phyloP scores from a whole-genome alignment of 2,329 filamentous ascomycete genomes.

The Chalaropsis thielavioides region DNA sequence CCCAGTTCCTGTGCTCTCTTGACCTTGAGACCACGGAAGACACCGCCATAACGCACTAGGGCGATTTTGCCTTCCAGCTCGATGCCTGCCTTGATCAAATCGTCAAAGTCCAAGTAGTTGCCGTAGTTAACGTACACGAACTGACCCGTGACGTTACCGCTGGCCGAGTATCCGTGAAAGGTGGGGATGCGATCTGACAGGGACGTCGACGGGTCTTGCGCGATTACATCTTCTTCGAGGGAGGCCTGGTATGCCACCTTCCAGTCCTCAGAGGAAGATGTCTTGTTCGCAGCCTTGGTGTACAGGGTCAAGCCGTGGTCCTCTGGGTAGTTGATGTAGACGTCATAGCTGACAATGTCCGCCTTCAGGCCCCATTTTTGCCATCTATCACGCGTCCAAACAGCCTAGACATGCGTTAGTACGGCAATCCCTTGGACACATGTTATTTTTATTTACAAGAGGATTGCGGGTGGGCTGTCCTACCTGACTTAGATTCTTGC shows the following conservation, averaged over 20 bases:
- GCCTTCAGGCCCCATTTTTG: conserved; percentile 53
- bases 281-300: conserved; percentile 29
- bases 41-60: conserved; percentile 67
- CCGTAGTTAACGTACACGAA: conserved; percentile 90
- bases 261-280: conserved; percentile 29
- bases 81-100: conserved; percentile 60
- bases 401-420: conserved; percentile 32
- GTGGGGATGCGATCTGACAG: conserved; percentile 62
- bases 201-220: conserved; percentile 67
- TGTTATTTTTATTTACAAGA: neutral
- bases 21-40: conserved; percentile 83
- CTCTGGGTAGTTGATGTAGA: conserved; percentile 64
- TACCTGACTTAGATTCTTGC: conserved; percentile 61
- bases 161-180: conserved; percentile 91
- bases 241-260: conserved; percentile 63
- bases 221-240: conserved; percentile 68
- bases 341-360: conserved; percentile 54
- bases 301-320: conserved; percentile 56
- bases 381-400: conserved; percentile 65
- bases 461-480: neutral
- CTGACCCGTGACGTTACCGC: conserved; percentile 73
- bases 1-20: conserved; percentile 85
- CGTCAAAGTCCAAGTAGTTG: conserved; percentile 71
- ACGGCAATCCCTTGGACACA: neutral
- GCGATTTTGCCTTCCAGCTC: conserved; percentile 74